Evolutionary conservation across 1,139 yeast species (phyloP), one percentile per base, ranked within the genome.

Genomic region (Magnusiomyces paraingens): DNA sequence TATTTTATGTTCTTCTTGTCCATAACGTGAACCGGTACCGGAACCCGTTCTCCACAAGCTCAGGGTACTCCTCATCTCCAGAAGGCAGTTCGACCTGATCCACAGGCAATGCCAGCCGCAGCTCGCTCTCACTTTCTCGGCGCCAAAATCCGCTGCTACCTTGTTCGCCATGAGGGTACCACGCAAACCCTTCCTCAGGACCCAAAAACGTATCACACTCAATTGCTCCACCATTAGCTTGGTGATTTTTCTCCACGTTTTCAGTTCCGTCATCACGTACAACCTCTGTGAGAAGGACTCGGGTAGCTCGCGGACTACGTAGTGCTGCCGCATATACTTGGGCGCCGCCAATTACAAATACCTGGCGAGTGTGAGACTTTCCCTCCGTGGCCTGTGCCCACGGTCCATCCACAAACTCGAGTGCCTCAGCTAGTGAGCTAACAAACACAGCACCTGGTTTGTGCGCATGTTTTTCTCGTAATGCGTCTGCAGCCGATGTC

Each of bases 291-390:
- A 93, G 69, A 36, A 90, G 73, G 51, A 93, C 70, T 44, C 81
- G 77, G 51, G 79, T 77, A 0, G 85, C 80, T 3, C 72, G 54
- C 0, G 71, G 70, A 51, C 73, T 76, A 0, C 71, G 62, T 35
- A 83, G 67, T 29, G 82, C 76, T 46, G 80, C 75, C 52, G 80
- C 77, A 71, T 93, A 93, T 6, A 93, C 74, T 67, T 91, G 93
- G 1, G 94, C 93, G 0, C 99, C 99, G 2, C 99, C 99, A 59
- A 93, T 93, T 39, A 94, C 77, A 65, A 83, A 93, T 1, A 91
- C 75, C 54, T 80, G 36, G 70, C 69, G 17, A 80, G 75, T 70
- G 43, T 73, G 61, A 18, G 81, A 72, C 21, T 68, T 44, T 20
- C 36, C 15, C 14, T 36, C 8, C 17, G 18, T 36, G 48, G 43